Base-by-base conservation (phyloP, 768 basidiomycete species). In the Pilatotrama ljubarskyi region DNA sequence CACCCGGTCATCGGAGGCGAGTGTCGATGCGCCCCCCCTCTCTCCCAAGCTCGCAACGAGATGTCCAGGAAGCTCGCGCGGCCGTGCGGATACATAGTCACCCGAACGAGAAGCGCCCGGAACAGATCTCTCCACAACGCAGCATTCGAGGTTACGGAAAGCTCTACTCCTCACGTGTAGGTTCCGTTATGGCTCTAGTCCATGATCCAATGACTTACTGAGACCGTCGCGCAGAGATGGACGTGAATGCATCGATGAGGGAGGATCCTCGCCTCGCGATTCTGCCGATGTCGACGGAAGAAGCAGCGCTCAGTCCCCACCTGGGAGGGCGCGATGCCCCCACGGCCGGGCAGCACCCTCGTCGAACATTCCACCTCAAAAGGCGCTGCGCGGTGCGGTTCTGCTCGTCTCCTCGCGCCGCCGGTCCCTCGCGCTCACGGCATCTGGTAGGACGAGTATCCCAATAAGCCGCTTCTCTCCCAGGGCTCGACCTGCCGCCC, bases 231-330 rank as follows among this genome's bases (percentile, higher is more conserved):
- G 29, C 29, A 10, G 29, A 5, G 29, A 10, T 32, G 29, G 29
- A 32, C 29, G 29, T 10, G 29, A 32, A 4, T 32, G 29, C 5
- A 10, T 32, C 10, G 5, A 32, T 4, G 29, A 4, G 29, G 24
- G 25, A 35, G 24, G 50, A 51, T 51, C 50, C 50, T 56, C 55
- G 55, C 55, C 55, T 40, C 24, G 17, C 17, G 37, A 40, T 56
- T 56, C 55, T 40, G 46, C 55, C 55, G 55, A 56, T 41, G 55
- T 56, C 55, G 55, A 48, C 55, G 55, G 55, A 46, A 25, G 46
- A 40, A 48, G 46, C 26, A 15, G 29, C 44, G 36, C 46, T 47
- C 44, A 36, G 8, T 20, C 22, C 17, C 44, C 41, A 15, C 32
- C 43, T 18, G 10, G 22, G n/a, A n/a, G 13, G 6, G 7, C 9